Evolutionary conservation across 805 yeast genomes (phyloP).

Genomic region (Candida michaelii): DNA sequence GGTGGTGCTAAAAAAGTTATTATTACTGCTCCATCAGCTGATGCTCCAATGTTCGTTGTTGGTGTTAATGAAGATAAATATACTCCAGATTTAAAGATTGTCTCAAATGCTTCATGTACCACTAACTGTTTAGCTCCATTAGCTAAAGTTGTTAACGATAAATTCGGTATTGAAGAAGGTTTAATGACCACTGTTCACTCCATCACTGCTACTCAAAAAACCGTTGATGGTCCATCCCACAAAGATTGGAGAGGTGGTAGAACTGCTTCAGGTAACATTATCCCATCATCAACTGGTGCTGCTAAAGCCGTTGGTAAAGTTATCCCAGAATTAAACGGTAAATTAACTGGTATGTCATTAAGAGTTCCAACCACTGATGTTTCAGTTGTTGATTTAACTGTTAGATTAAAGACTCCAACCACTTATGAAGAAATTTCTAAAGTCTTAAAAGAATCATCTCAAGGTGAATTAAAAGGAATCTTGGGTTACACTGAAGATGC

Average conservation of each 20-base stretch:
- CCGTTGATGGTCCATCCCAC: conserved; percentile 95
- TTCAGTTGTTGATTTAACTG: conserved; percentile 90
- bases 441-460: conserved; percentile 72
- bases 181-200: conserved; percentile 96
- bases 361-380: conserved; percentile 94
- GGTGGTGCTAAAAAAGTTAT: conserved; percentile 95
- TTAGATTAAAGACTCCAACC: conserved; percentile 72
- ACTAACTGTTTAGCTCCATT: conserved; percentile 95
- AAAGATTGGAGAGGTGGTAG: conserved; percentile 99
- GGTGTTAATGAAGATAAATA: conserved; percentile 86
- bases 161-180: conserved; percentile 86
- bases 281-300: conserved; percentile 96
- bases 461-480: conserved; percentile 76
- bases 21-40: conserved; percentile 91
- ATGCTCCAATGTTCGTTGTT: conserved; percentile 92
- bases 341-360: conserved; percentile 90
- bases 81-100: conserved; percentile 70
- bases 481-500: conserved; percentile 90
- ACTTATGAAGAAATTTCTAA: conserved; percentile 81
- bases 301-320: conserved; percentile 98
- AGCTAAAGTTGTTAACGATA: conserved; percentile 85
- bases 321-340: conserved; percentile 86
- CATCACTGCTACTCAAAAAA: conserved; percentile 94
- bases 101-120: conserved; percentile 94
- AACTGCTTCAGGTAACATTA: conserved; percentile 93